A percentile compares a stretch with the other conserved stretches of the same genome.
These are phyloP conservation scores for Fraxinus quadrangulata DNA, from an alignment of 257 asterid species.

Conservation along the genomic window DNA sequence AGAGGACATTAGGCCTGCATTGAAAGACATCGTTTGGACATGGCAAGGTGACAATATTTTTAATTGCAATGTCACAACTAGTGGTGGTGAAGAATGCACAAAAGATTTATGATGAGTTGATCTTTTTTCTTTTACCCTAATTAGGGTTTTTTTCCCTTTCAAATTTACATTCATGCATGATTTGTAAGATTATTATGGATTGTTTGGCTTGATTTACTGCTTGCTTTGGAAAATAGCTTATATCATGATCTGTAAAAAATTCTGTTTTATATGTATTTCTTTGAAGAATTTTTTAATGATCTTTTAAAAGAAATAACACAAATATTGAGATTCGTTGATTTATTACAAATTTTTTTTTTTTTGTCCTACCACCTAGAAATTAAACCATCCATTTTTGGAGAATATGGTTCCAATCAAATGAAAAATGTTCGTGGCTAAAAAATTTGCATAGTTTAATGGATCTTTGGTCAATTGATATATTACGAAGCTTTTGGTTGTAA, in stretches of 20 bases:
- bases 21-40: conserved; percentile 47
- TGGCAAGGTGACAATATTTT: conserved; percentile 37
- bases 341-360: no score
- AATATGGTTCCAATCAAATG: no score
- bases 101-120: conserved; percentile 7
- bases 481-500: no score
- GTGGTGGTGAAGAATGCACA: neutral
- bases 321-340: neutral
- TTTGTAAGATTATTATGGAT: neutral
- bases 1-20: conserved; percentile 40
- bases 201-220: neutral
- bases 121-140: neutral
- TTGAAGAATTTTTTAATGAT: neutral
- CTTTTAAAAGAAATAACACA: neutral
- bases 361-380: no score
- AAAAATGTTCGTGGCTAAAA: no score
- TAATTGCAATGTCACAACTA: neutral
- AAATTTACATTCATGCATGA: neutral
- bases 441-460: no score
- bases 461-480: no score
- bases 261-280: neutral
- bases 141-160: neutral
- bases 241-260: conserved; percentile 12
- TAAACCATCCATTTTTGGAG: no score
- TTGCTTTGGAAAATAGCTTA: neutral